A percentile compares a stretch with the other conserved stretches of the same genome.
phyloP scores from a whole-genome alignment of 768 basidiomycete species.

The Epithele typhae region DNA sequence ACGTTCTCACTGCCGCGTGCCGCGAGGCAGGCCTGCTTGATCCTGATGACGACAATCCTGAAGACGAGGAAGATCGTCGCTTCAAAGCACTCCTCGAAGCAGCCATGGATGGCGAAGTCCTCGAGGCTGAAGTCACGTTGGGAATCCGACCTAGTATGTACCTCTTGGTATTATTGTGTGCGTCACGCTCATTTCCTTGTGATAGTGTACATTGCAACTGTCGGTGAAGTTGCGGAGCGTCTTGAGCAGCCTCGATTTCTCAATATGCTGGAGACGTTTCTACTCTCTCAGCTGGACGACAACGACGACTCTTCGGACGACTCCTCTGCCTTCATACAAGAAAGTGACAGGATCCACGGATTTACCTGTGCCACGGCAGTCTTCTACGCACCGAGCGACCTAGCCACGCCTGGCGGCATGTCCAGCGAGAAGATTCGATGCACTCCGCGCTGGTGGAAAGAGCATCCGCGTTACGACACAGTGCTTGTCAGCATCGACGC shows the following conservation, averaged over 20 bases:
- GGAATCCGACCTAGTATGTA: not conserved
- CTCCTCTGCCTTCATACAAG: not conserved
- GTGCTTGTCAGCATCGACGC: slow-evolving; percentile 18
- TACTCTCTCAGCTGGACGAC: not conserved
- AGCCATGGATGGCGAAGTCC: not conserved
- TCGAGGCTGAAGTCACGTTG: not conserved
- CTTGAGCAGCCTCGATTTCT: not conserved
- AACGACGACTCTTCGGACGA: not conserved
- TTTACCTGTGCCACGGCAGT: not conserved
- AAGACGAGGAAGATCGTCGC: too few relatives aligned
- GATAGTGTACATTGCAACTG: too few relatives aligned
- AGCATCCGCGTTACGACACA: slow-evolving; percentile 16
- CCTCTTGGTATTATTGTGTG: too few relatives aligned
- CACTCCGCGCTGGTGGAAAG: slow-evolving; percentile 19
- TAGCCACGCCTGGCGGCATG: slow-evolving; percentile 25
- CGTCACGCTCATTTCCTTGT: too few relatives aligned
- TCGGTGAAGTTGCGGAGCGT: too few relatives aligned
- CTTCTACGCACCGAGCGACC: slow-evolving; percentile 28
- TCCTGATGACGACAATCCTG: too few relatives aligned
- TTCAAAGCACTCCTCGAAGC: not conserved
- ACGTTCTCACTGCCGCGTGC: not conserved
- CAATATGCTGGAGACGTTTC: not conserved
- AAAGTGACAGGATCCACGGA: too few relatives aligned
- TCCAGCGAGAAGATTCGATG: slow-evolving; percentile 21
- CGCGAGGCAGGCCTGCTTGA: too few relatives aligned